Evolutionary conservation across 2,329 filamentous ascomycete genomes (phyloP).

Genomic region (Curvularia spicifera): DNA sequence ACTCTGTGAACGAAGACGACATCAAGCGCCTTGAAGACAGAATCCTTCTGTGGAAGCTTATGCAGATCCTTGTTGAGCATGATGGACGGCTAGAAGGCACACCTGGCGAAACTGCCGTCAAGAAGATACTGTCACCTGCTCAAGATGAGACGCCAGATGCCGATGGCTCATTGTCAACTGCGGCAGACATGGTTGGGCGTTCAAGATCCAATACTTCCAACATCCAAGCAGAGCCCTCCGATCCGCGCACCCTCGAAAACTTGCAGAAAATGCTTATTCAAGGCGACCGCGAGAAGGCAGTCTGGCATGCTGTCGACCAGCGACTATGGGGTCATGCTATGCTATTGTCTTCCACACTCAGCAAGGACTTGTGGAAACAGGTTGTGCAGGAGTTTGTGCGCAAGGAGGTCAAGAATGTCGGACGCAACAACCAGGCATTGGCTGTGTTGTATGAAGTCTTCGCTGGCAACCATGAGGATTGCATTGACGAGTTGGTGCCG

Average conservation of each 20-base stretch:
- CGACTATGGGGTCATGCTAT: conserved; percentile 96
- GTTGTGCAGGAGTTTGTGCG: conserved; percentile 95
- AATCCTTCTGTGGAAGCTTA: conserved; percentile 83
- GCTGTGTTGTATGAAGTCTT: conserved; percentile 93
- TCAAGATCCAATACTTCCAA: conserved; percentile 40
- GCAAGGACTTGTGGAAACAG: conserved; percentile 80
- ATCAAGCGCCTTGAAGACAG: conserved; percentile 79
- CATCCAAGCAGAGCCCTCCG: conserved; percentile 67
- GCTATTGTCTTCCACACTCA: conserved; percentile 82
- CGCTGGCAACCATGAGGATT: conserved; percentile 92
- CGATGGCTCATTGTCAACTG: conserved; percentile 38
- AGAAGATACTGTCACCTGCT: conserved; percentile 73
- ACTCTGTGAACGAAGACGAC: conserved; percentile 62
- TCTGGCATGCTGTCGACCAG: conserved; percentile 92
- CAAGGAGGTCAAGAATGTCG: conserved; percentile 85
- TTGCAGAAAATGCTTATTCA: conserved; percentile 75
- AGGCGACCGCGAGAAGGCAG: conserved; percentile 87
- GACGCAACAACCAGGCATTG: conserved; percentile 82
- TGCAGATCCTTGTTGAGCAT: conserved; percentile 81
- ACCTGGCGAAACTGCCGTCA: conserved; percentile 74
- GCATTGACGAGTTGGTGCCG: conserved; percentile 93
- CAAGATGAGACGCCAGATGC: conserved; percentile 27
- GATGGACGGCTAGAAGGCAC: conserved; percentile 81
- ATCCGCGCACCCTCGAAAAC: conserved; percentile 71
- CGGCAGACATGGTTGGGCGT: conserved; percentile 48